Conservation (phyloP, 352 stramenopile genomes). For the Pythium rishiriense region DNA sequence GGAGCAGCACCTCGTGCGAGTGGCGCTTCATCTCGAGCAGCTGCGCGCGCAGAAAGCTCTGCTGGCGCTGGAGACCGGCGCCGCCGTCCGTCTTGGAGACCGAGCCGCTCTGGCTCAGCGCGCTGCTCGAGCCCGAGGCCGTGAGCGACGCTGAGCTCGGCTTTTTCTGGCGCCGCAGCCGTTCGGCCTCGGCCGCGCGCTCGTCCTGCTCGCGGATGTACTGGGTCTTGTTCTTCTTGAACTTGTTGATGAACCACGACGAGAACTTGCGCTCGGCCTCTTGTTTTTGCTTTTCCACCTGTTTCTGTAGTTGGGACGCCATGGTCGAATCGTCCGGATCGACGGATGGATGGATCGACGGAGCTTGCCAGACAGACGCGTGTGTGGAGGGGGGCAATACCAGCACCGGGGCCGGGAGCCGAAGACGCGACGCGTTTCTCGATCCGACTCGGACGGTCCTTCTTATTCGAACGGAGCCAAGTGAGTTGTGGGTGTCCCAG, state of each 20-base stretch:
- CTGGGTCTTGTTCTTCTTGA: conserved; percentile 60
- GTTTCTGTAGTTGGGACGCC: conserved; percentile 42
- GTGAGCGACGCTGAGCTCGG: conserved; percentile 41
- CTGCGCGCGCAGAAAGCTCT: conserved; percentile 67
- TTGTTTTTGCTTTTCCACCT: conserved; percentile 56
- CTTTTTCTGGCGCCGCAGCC: conserved; percentile 32
- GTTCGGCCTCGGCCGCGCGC: conserved; percentile 37
- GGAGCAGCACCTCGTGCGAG: conserved; percentile 53
- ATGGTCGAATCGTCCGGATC: conserved; percentile 7
- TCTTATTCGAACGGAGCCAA: conserved; percentile 30
- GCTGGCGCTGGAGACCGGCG: conserved; percentile 51
- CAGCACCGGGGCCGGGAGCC: neutral
- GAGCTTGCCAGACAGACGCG: neutral
- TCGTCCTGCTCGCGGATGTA: conserved; percentile 64
- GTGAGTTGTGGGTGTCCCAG: conserved; percentile 18
- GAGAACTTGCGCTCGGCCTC: conserved; percentile 58
- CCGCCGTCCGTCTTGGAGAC: conserved; percentile 18
- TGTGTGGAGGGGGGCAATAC: neutral
- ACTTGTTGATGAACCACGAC: conserved; percentile 72
- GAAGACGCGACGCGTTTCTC: neutral
- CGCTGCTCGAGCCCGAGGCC: conserved; percentile 28
- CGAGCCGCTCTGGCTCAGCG: conserved; percentile 7
- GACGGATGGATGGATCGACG: too few relatives aligned
- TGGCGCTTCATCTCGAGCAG: conserved; percentile 80
- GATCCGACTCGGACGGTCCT: neutral